Evolutionary conservation across 228 moss, liverwort and hornwort genomes (phyloP).

Genomic region (Sphagnum fallax): DNA sequence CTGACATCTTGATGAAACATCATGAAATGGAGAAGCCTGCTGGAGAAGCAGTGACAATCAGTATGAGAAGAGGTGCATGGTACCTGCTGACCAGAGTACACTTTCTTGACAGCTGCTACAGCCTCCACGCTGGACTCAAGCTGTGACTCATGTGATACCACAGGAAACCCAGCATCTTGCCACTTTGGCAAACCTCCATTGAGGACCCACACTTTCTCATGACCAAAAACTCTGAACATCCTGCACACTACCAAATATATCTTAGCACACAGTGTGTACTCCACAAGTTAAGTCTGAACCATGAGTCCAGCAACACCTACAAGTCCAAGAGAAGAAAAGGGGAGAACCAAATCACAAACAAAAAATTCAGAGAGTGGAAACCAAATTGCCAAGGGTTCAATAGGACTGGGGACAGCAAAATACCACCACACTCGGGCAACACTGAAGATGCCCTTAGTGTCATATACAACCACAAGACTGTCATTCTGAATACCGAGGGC

Average conservation of each 20-base stretch:
- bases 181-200: slow-evolving; percentile 95
- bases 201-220: slow-evolving; percentile 87
- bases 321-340: too few species aligned
- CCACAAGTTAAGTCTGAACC: background rate
- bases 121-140: slow-evolving; percentile 39
- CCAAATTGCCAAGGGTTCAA: too few species aligned
- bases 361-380: too few species aligned
- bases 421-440: slow-evolving; percentile 98
- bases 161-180: slow-evolving; percentile 55
- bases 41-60: too few species aligned
- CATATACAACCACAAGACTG: slow-evolving; percentile 68
- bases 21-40: too few species aligned
- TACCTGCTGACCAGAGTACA: slow-evolving; percentile 66
- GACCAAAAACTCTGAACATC: slow-evolving; percentile 97
- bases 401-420: slow-evolving; percentile 1
- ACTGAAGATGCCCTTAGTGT: slow-evolving; percentile 91
- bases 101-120: slow-evolving; percentile 56
- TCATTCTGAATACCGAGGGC: slow-evolving; percentile 75
- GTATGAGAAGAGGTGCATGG: too few species aligned
- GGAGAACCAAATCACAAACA: too few species aligned
- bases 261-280: background rate
- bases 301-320: background rate
- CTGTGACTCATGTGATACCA: slow-evolving; percentile 38
- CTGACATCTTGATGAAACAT: too few species aligned
- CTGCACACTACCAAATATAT: slow-evolving; percentile 18